Evolutionary conservation across 2,329 filamentous ascomycete species (phyloP).

Genomic region (Colletotrichum acutatum): DNA sequence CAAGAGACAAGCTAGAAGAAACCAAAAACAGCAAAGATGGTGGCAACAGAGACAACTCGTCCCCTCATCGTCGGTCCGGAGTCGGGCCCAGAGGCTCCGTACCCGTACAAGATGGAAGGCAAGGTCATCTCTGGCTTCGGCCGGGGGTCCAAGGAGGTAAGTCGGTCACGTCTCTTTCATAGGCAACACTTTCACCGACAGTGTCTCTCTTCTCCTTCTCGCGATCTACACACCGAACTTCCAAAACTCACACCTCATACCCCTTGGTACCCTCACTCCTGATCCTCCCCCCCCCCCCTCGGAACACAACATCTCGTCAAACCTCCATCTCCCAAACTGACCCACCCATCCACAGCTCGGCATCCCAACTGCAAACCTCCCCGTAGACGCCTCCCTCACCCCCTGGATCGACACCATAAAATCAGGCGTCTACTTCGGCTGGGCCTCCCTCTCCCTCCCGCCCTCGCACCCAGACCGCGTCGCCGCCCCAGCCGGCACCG

Average conservation of each 20-base stretch:
- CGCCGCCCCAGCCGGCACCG: slow-evolving; percentile 17
- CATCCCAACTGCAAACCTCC: slow-evolving; percentile 95
- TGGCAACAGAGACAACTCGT: slow-evolving; percentile 51
- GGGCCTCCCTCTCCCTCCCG: slow-evolving; percentile 77
- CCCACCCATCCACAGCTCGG: slow-evolving; percentile 73
- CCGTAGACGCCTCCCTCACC: slow-evolving; percentile 71
- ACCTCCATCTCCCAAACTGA: slow-evolving; percentile 7
- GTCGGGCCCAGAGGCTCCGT: slow-evolving; percentile 79
- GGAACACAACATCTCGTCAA: not conserved
- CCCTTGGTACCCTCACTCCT: not conserved
- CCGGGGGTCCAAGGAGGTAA: slow-evolving; percentile 89
- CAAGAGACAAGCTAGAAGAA: not conserved
- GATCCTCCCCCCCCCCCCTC: not conserved
- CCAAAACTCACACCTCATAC: not conserved
- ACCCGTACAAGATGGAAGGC: slow-evolving; percentile 85
- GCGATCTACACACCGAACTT: not conserved
- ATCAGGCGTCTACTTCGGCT: slow-evolving; percentile 94
- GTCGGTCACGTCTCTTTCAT: slow-evolving; percentile 33
- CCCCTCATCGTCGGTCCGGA: slow-evolving; percentile 79
- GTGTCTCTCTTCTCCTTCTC: not conserved
- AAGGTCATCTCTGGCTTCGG: slow-evolving; percentile 94
- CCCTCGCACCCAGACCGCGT: slow-evolving; percentile 55
- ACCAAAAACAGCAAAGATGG: not conserved
- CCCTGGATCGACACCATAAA: slow-evolving; percentile 72
- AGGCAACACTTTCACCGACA: not conserved